A percentile compares a stretch with the other conserved stretches of the same genome.
These are phyloP conservation scores for Quercus wislizeni DNA, from an alignment of 306 rosid species.

Conservation along the genomic window DNA sequence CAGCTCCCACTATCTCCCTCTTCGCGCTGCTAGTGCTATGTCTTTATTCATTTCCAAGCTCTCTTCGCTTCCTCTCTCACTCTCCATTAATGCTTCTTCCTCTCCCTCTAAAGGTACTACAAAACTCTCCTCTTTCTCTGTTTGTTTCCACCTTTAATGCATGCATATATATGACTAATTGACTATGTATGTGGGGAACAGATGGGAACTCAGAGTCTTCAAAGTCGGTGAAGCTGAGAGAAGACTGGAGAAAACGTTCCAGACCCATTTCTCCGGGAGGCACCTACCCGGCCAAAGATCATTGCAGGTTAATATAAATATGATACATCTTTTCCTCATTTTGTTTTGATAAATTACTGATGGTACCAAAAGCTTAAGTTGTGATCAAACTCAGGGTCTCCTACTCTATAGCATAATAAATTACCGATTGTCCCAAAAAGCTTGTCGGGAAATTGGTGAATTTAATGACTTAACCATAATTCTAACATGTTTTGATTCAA, in stretches of 20 bases:
- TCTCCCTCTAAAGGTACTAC: conserved; percentile 53
- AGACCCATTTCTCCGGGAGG: conserved; percentile 90
- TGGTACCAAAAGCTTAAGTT: too few relatives aligned
- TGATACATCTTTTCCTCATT: too few relatives aligned
- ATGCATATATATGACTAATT: background rate
- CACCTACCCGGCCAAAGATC: conserved; percentile 91
- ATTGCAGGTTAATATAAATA: conserved; percentile 62
- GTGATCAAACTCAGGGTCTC: too few relatives aligned
- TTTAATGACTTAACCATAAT: too few relatives aligned
- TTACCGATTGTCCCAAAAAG: too few relatives aligned
- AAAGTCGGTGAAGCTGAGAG: conserved; percentile 50
- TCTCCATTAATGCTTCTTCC: conserved; percentile 44
- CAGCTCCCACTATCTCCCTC: background rate
- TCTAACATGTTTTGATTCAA: background rate
- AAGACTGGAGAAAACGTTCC: conserved; percentile 86
- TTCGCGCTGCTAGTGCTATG: conserved; percentile 34
- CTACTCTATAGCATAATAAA: too few relatives aligned
- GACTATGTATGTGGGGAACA: conserved; percentile 12
- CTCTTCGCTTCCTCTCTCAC: conserved; percentile 43
- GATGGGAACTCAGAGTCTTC: conserved; percentile 39
- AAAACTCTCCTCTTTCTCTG: background rate
- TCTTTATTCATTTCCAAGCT: conserved; percentile 44
- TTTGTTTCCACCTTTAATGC: background rate
- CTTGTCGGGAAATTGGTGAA: too few relatives aligned
- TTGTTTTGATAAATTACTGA: too few relatives aligned